These are phyloP conservation scores for Alternaria panax DNA, from an alignment of 2,329 filamentous ascomycete genomes.

Conservation along the genomic window DNA sequence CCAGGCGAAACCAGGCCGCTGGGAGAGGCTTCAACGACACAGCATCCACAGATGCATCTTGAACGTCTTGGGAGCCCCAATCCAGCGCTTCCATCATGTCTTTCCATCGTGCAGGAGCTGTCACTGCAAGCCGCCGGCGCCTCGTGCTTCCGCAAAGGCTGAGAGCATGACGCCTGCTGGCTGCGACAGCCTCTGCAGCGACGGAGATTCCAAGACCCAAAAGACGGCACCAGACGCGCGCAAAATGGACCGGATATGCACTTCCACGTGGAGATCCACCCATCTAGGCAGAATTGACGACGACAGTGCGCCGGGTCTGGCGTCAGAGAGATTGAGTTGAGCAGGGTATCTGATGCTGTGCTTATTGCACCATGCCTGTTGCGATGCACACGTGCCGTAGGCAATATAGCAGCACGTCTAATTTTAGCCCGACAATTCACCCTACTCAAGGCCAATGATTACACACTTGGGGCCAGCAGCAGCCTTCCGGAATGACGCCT, in stretches of 20 bases:
- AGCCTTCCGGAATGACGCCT: conserved; percentile 22
- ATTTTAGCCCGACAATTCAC: conserved; percentile 38
- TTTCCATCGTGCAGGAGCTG: conserved; percentile 32
- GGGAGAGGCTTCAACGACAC: conserved; percentile 36
- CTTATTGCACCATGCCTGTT: conserved; percentile 40
- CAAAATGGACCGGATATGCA: conserved; percentile 25
- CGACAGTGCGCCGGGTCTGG: conserved; percentile 33
- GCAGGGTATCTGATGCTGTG: conserved; percentile 24
- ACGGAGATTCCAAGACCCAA: conserved; percentile 6
- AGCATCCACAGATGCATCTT: conserved; percentile 5
- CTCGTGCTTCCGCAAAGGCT: conserved; percentile 26
- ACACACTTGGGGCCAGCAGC: conserved; percentile 36
- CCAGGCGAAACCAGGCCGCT: conserved; percentile 36
- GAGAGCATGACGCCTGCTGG: not conserved
- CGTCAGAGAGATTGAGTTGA: conserved; percentile 31
- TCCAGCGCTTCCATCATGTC: conserved; percentile 14
- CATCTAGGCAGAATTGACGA: conserved; percentile 31
- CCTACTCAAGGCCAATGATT: conserved; percentile 18
- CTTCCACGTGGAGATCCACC: conserved; percentile 47
- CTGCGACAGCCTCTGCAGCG: conserved; percentile 9
- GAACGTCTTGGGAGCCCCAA: not conserved
- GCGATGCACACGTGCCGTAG: conserved; percentile 44
- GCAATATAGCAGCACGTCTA: conserved; percentile 43
- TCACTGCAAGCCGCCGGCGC: conserved; percentile 39
- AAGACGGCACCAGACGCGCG: conserved; percentile 29